Percentiles rank a stretch among this genome's conserved stretches.
phyloP scores from a whole-genome alignment of 768 basidiomycete species.

The Rhodotorula toruloides region DNA sequence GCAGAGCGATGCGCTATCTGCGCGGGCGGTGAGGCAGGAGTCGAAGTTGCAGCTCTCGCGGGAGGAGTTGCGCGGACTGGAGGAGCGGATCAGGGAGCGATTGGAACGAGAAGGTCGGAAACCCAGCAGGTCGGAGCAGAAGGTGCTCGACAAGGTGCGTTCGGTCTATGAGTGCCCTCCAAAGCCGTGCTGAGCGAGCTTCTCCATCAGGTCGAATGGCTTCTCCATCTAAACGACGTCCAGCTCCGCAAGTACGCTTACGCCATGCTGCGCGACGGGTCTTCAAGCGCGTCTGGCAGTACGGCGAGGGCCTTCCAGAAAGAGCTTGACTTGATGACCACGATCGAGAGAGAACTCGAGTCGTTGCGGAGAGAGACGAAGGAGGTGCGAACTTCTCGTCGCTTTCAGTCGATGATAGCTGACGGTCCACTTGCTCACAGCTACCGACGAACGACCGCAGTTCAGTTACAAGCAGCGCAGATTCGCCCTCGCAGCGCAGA shows the following conservation, averaged over 20 bases:
- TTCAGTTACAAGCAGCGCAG: neutral
- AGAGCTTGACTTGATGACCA: too few species aligned
- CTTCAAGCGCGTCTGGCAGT: too few species aligned
- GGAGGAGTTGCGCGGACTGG: neutral
- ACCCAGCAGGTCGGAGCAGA: neutral
- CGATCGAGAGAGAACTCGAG: too few species aligned
- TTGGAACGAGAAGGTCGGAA: neutral
- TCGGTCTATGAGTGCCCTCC: neutral
- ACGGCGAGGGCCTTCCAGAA: too few species aligned
- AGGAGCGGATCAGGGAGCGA: neutral
- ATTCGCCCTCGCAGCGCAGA: neutral
- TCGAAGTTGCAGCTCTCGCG: too few species aligned
- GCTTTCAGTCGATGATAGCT: too few species aligned
- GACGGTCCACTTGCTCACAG: neutral
- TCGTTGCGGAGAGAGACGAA: too few species aligned
- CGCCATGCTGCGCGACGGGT: neutral
- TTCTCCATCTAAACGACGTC: neutral
- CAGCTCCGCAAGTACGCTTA: neutral
- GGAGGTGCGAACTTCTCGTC: too few species aligned
- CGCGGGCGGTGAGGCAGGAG: too few species aligned
- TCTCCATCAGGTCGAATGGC: neutral
- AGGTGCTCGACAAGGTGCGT: conserved; percentile 2
- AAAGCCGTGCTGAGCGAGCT: too few species aligned
- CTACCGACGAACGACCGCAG: neutral
- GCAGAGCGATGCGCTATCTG: too few species aligned